Conservation (phyloP, 2,329 filamentous ascomycete genomes). For the Fusarium sublunatum region DNA sequence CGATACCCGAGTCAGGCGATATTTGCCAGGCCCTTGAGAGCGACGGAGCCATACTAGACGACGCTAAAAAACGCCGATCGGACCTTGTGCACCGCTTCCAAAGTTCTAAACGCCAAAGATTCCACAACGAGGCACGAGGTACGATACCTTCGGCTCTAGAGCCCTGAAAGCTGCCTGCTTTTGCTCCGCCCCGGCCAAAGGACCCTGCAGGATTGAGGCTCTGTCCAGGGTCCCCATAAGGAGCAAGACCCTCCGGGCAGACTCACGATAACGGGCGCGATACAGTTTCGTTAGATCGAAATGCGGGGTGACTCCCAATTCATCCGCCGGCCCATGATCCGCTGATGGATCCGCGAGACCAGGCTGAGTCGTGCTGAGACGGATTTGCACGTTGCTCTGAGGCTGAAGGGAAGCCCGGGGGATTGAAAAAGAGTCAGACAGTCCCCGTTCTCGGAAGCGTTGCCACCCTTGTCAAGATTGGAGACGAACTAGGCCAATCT, state of each 20-base stretch:
- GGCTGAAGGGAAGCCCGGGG: constrained; percentile 22
- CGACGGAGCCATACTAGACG: constrained; percentile 6
- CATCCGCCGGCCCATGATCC: not conserved
- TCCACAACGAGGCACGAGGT: not conserved
- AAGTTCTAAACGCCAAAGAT: constrained; percentile 1
- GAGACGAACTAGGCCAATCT: constrained; percentile 27
- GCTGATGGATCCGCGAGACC: constrained; percentile 9
- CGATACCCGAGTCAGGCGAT: constrained; percentile 24
- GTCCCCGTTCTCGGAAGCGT: constrained; percentile 39
- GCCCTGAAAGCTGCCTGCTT: constrained; percentile 3
- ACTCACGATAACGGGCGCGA: constrained; percentile 17
- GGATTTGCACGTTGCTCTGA: constrained; percentile 21
- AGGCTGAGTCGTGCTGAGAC: constrained; percentile 22
- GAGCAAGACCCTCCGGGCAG: constrained; percentile 1
- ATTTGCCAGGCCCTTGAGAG: constrained; percentile 7
- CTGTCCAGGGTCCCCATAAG: constrained; percentile 21
- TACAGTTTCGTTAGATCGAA: constrained; percentile 2
- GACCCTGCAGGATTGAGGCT: constrained; percentile 26
- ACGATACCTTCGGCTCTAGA: not conserved
- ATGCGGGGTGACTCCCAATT: constrained; percentile 17
- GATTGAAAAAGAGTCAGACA: constrained; percentile 32
- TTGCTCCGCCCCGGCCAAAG: constrained; percentile 6
- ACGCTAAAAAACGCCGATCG: constrained; percentile 20
- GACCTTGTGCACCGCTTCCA: constrained; percentile 9
- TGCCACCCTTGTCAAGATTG: constrained; percentile 24